phyloP scores from a whole-genome alignment of 2,329 filamentous ascomycete species.

The Cytospora mali region DNA sequence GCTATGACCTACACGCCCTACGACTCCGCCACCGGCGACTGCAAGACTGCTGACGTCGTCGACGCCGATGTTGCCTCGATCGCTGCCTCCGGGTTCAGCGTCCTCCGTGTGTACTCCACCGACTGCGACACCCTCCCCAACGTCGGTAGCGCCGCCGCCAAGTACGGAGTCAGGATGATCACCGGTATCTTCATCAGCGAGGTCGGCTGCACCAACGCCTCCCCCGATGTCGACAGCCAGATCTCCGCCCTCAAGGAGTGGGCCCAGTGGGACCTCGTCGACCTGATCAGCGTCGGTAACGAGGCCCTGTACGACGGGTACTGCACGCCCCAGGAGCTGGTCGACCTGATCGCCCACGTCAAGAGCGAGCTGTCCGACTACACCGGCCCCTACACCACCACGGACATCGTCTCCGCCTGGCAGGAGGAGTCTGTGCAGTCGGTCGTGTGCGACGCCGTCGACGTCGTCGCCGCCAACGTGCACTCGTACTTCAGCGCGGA shows the following conservation, averaged over 20 bases:
- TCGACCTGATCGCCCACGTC: slow-evolving; percentile 68
- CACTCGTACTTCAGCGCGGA: slow-evolving; percentile 91
- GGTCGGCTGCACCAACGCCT: slow-evolving; percentile 59
- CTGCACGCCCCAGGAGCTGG: slow-evolving; percentile 66
- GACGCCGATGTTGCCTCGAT: slow-evolving; percentile 63
- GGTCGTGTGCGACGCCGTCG: slow-evolving; percentile 71
- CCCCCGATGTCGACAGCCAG: slow-evolving; percentile 69
- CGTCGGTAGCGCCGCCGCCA: slow-evolving; percentile 69
- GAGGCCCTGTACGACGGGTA: slow-evolving; percentile 81
- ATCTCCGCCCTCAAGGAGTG: slow-evolving; percentile 72
- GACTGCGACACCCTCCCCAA: slow-evolving; percentile 82
- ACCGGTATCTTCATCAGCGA: slow-evolving; percentile 83
- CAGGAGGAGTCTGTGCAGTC: slow-evolving; percentile 59
- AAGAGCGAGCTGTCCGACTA: slow-evolving; percentile 69
- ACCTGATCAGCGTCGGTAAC: slow-evolving; percentile 86
- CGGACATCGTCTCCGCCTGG: slow-evolving; percentile 83
- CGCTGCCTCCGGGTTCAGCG: slow-evolving; percentile 66
- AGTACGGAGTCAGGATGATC: slow-evolving; percentile 75
- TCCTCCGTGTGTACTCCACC: slow-evolving; percentile 84
- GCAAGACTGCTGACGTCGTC: slow-evolving; percentile 66
- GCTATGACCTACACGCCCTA: slow-evolving; percentile 84
- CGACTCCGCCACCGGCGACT: slow-evolving; percentile 55
- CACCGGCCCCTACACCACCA: slow-evolving; percentile 76
- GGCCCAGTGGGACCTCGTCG: slow-evolving; percentile 73
- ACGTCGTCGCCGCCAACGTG: slow-evolving; percentile 82